These are phyloP conservation scores for Periconia sp. DNA, from an alignment of 2,329 filamentous ascomycete genomes.

Conservation along the genomic window DNA sequence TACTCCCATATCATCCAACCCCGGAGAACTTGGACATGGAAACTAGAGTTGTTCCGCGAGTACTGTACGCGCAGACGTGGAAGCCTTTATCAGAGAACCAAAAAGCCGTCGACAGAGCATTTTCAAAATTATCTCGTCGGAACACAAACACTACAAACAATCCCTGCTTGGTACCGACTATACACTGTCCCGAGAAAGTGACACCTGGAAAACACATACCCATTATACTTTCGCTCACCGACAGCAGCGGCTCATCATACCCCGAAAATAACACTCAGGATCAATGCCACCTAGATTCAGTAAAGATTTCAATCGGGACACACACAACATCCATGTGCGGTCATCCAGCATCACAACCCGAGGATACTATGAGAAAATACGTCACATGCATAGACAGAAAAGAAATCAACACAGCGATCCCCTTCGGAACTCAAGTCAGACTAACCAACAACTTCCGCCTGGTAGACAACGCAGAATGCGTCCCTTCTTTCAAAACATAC, in stretches of 20 bases:
- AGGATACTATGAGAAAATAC: constrained; percentile 33
- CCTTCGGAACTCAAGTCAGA: constrained; percentile 19
- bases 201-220: constrained; percentile 37
- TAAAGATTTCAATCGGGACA: constrained; percentile 33
- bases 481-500: constrained; percentile 40
- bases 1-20: constrained; percentile 29
- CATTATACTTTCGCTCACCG: constrained; percentile 25
- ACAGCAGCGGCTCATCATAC: constrained; percentile 16
- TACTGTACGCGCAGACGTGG: constrained; percentile 32
- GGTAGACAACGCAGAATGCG: constrained; percentile 35
- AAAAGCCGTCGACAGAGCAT: constrained; percentile 22
- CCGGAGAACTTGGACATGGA: constrained; percentile 15
- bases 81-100: constrained; percentile 22
- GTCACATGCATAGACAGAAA: constrained; percentile 33
- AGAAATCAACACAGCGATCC: constrained; percentile 22
- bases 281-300: constrained; percentile 29
- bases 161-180: constrained; percentile 33
- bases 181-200: constrained; percentile 30
- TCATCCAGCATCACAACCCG: constrained; percentile 21
- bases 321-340: constrained; percentile 36
- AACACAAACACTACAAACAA: constrained; percentile 9
- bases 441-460: constrained; percentile 37
- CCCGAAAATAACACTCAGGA: constrained; percentile 10
- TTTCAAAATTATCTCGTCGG: constrained; percentile 21
- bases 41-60: constrained; percentile 20